These are phyloP conservation scores for Epichloe baconii DNA, from an alignment of 2,329 filamentous ascomycete genomes.

Conservation along the genomic window DNA sequence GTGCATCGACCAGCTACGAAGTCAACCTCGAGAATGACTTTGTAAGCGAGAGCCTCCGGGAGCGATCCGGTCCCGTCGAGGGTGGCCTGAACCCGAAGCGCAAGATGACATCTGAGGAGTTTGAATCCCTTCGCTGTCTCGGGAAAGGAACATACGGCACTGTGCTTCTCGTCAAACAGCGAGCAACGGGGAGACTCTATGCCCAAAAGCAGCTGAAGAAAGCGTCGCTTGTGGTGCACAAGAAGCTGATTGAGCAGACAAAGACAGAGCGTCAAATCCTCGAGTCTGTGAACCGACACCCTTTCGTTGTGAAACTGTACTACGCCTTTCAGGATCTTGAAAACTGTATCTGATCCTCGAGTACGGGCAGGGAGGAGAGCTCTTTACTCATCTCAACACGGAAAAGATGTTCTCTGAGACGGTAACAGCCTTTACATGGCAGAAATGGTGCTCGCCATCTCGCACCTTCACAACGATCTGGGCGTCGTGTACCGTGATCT, in stretches of 20 bases:
- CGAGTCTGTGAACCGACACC: slow-evolving; percentile 90
- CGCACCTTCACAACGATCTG: slow-evolving; percentile 81
- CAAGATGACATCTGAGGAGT: slow-evolving; percentile 88
- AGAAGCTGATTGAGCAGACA: slow-evolving; percentile 91
- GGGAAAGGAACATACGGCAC: slow-evolving; percentile 96
- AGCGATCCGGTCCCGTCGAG: slow-evolving; percentile 32
- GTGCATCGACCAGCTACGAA: slow-evolving; percentile 63
- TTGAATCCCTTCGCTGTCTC: slow-evolving; percentile 79
- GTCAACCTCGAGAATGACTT: slow-evolving; percentile 77
- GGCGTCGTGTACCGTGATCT: slow-evolving; percentile 94
- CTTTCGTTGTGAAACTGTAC: slow-evolving; percentile 95
- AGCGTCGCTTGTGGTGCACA: slow-evolving; percentile 86
- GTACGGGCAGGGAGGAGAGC: slow-evolving; percentile 91
- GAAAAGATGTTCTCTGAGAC: slow-evolving; percentile 93
- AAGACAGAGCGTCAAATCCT: slow-evolving; percentile 92
- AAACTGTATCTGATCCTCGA: slow-evolving; percentile 92
- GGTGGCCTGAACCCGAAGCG: slow-evolving; percentile 43
- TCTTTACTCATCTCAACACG: slow-evolving; percentile 87
- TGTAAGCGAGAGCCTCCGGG: slow-evolving; percentile 50
- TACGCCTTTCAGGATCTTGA: slow-evolving; percentile 98
- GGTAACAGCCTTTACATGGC: slow-evolving; percentile 92
- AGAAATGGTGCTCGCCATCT: slow-evolving; percentile 87
- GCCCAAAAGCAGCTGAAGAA: slow-evolving; percentile 99
- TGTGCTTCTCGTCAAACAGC: slow-evolving; percentile 85
- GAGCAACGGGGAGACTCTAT: slow-evolving; percentile 73